Evolutionary conservation across 371 early-diverging fungal genomes (phyloP), one percentile per base, ranked within the genome.

Genomic region (Mortierella sp.): DNA sequence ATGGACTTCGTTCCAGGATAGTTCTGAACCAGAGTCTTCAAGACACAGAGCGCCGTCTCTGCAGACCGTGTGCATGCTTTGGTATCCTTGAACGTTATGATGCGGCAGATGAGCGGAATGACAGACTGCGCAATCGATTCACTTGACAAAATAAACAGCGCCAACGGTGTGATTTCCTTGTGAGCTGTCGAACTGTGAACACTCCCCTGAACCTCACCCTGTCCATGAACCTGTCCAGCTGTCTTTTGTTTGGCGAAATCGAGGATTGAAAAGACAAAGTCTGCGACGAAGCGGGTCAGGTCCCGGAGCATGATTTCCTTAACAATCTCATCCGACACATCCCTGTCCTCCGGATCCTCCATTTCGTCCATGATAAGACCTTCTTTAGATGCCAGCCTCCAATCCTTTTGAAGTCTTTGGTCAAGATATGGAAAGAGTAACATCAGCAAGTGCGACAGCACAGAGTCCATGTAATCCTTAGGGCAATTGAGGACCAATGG

Each of bases 401-500:
- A 82, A 42, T 57, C 83, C 48, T 41, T 61, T 19, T 41, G 39
- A 57, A 64, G 67, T 42, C 81, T 71, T 12, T 53, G 53, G 37
- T 67, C 51, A 28, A 86, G 26, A 49, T 78, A 87, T 23, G 72
- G 57, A 32, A 82, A 63, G 7, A 85, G 56, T 2, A 65, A 60
- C n/a, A 72, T 65, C 17, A 87, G 50, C 15, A 84, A 50, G 37
- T 68, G 79, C 12, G 59, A 57, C 8, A 87, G 57, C 11, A 81
- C 52, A 9, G 70, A 47, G 0, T 39, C 48, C 63, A 72, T 61
- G 28, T 46, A 65, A n/a, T 46, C 46, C 34, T 37, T 42, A 8
- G 87, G 87, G 49, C 85, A 86, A 43, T 81, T 75, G n/a, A 82
- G 30, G 1, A 82, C 68, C 28, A 86, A 42, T 2, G 84, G 83